Conservation (phyloP, 208 protist genomes). For the Crithidia sp. region DNA sequence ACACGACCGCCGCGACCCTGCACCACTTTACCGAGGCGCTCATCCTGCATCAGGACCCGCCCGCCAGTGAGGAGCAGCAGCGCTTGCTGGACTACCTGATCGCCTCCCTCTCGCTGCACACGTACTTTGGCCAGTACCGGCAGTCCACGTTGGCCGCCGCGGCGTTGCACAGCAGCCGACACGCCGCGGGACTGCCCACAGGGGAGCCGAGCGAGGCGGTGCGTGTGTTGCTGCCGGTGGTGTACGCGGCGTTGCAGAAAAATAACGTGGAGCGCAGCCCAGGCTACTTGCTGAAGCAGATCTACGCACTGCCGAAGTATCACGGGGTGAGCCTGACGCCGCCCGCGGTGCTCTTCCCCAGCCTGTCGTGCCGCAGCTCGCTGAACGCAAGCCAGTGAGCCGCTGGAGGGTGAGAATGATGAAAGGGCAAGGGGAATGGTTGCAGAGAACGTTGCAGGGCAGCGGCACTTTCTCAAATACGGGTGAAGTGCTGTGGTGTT, state of each 20-base stretch:
- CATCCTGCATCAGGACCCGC: constrained; percentile 70
- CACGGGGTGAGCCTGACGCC: constrained; percentile 46
- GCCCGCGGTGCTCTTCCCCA: constrained; percentile 32
- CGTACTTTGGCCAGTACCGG: constrained; percentile 56
- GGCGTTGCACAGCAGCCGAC: constrained; percentile 68
- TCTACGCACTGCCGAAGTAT: constrained; percentile 46
- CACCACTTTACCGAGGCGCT: constrained; percentile 56
- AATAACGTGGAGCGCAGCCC: constrained; percentile 28
- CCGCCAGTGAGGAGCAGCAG: constrained; percentile 49
- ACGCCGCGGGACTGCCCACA: constrained; percentile 38
- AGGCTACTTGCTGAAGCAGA: constrained; percentile 42
- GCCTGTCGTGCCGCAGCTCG: constrained; percentile 29
- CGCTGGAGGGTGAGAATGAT: no score
- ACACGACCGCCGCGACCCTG: constrained; percentile 50
- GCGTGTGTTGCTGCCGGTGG: constrained; percentile 39
- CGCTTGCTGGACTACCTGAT: constrained; percentile 63
- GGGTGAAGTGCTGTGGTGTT: no score
- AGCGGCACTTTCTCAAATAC: no score
- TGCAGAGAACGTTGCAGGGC: no score
- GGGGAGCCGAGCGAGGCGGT: constrained; percentile 47
- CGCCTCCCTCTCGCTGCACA: constrained; percentile 58
- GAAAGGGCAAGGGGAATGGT: no score
- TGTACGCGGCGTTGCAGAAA: constrained; percentile 37
- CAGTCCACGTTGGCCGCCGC: constrained; percentile 65
- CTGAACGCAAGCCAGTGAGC: constrained; percentile 22